These are phyloP conservation scores for Cercospora nicotianae DNA, from an alignment of 2,329 filamentous ascomycete species.

Conservation along the genomic window DNA sequence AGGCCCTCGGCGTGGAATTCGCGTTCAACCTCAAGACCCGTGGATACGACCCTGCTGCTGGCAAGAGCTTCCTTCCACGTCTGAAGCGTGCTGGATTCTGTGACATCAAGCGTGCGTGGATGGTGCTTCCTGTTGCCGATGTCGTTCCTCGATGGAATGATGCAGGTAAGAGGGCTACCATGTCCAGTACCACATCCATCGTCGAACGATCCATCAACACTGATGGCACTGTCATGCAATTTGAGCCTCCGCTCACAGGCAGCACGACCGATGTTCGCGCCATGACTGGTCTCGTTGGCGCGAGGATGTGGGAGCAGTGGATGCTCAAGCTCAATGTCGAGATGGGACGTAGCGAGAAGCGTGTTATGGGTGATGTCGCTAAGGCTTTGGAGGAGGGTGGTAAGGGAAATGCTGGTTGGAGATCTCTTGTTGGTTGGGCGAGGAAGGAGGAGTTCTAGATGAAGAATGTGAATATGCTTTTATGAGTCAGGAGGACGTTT, in stretches of 20 bases:
- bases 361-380: slow-evolving; percentile 57
- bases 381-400: slow-evolving; percentile 61
- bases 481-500: slow-evolving; percentile 6
- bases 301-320: slow-evolving; percentile 97
- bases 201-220: slow-evolving; percentile 42
- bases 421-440: slow-evolving; percentile 60
- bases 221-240: slow-evolving; percentile 33
- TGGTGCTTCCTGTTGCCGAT: slow-evolving; percentile 75
- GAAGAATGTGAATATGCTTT: neutral
- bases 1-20: slow-evolving; percentile 87
- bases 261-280: slow-evolving; percentile 40
- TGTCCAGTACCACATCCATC: slow-evolving; percentile 4
- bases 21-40: slow-evolving; percentile 84
- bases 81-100: slow-evolving; percentile 74
- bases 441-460: slow-evolving; percentile 46
- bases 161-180: slow-evolving; percentile 29
- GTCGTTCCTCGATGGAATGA: slow-evolving; percentile 44
- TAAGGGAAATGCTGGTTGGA: slow-evolving; percentile 59
- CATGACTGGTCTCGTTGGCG: slow-evolving; percentile 77
- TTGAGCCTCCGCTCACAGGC: slow-evolving; percentile 38
- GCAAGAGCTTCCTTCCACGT: slow-evolving; percentile 75
- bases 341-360: slow-evolving; percentile 65
- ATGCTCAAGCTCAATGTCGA: slow-evolving; percentile 84
- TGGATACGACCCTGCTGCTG: slow-evolving; percentile 84
- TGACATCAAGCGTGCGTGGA: slow-evolving; percentile 81